Evolutionary conservation across 2,329 filamentous ascomycete species (phyloP).

Genomic region (Ceratocystis colombiana): DNA sequence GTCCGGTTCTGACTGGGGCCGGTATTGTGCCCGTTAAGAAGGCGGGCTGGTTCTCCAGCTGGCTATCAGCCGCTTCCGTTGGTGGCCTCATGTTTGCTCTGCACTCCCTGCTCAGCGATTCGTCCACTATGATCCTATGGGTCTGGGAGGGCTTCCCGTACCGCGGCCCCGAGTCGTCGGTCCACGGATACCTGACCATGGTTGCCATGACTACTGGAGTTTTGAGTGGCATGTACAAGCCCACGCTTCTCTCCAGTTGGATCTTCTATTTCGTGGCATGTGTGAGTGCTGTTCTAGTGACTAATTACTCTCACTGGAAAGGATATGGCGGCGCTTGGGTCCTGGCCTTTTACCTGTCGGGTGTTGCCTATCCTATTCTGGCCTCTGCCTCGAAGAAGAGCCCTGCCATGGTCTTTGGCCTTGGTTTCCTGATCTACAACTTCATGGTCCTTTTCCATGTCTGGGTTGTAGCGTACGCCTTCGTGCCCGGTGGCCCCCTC

Average conservation of each 20-base stretch:
- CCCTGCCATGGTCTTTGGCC: slow-evolving; percentile 70
- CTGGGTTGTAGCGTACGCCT: slow-evolving; percentile 97
- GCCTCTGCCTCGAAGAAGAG: slow-evolving; percentile 64
- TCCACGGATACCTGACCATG: slow-evolving; percentile 82
- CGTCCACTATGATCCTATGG: slow-evolving; percentile 98
- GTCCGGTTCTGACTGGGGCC: slow-evolving; percentile 42
- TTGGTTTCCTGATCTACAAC: slow-evolving; percentile 87
- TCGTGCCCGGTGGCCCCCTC: slow-evolving; percentile 85
- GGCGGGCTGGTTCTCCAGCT: slow-evolving; percentile 43
- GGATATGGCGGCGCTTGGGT: slow-evolving; percentile 78
- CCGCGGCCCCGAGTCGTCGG: slow-evolving; percentile 72
- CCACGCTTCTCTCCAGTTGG: slow-evolving; percentile 65
- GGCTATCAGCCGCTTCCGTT: slow-evolving; percentile 65
- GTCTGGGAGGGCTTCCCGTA: slow-evolving; percentile 95
- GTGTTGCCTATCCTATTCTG: slow-evolving; percentile 64
- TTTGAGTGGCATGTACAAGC: slow-evolving; percentile 62
- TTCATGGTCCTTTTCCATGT: slow-evolving; percentile 93
- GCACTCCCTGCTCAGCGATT: slow-evolving; percentile 89
- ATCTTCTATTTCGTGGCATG: slow-evolving; percentile 67
- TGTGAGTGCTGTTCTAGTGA: slow-evolving; percentile 67
- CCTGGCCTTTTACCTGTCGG: slow-evolving; percentile 71
- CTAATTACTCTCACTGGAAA: slow-evolving; percentile 68
- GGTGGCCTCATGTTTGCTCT: slow-evolving; percentile 79
- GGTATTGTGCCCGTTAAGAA: slow-evolving; percentile 33
- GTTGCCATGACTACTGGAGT: slow-evolving; percentile 78